Evolutionary conservation across 176 grass and related monocot genomes (phyloP), one percentile per base, ranked within the genome.

Genomic region (Triticum aestivum): DNA sequence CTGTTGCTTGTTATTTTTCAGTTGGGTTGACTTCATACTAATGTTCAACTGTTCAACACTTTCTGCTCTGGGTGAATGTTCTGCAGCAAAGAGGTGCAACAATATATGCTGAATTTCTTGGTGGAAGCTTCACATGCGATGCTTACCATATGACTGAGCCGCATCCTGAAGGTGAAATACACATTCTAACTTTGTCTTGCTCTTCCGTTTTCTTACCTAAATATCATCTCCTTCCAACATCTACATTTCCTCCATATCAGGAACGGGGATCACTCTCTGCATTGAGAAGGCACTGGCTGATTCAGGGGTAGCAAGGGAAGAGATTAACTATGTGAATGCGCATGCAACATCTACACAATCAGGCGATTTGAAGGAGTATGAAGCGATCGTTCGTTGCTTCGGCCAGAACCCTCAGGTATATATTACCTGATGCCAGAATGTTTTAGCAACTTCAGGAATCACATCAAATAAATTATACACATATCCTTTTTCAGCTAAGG

Each of bases 71-170:
- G 52, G 33, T 84, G 59, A 75, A 64, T 51, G 15, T 52, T 89
- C 61, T 82, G 66, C 89, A 99, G 94, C 84, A 89, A 99, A 91
- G 94, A 89, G 94, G 97, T 87, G 97, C 94, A 90, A 80, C 92
- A 69, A 97, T 99, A 82, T 93, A 97, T 85, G 94, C 94, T 73
- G 97, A 99, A 79, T 97, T 99, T 86, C 89, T 99, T 45, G 97
- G 97, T 91, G 97, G 97, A 90, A 99, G 97, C 77, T 99, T 99
- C 69, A 99, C 92, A 42, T 99, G 93, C 68, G 97, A 99, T 92
- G 97, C 97, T 35, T 97, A 99, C 87, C 97, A 99, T 83, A 94
- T 99, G 92, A 99, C 97, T 2, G 94, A 99, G 77, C 97, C 97
- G 35, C 97, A 99, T 90, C 97, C 94, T 88, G 94, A 97, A 89